Evolutionary conservation across 1,284 basidiomycete genomes (phyloP).

Genomic region (Microbotryum saponariae): DNA sequence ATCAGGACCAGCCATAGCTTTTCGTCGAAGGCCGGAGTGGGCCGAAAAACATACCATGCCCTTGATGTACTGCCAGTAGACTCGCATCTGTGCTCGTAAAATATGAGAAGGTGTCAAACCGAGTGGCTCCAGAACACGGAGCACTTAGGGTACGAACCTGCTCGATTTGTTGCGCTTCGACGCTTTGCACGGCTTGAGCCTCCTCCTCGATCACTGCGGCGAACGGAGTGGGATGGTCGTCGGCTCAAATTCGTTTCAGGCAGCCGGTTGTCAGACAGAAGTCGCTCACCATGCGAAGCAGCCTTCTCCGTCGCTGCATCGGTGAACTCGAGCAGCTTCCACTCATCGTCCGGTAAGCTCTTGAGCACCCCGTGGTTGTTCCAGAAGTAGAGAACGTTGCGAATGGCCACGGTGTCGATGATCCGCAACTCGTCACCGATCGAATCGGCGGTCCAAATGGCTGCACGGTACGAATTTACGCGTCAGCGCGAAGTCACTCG

Average conservation of each 20-base stretch:
- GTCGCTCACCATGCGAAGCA: slow-evolving; percentile 13
- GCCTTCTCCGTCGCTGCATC: slow-evolving; percentile 30
- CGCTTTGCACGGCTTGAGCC: slow-evolving; percentile 48
- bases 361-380: slow-evolving; percentile 68
- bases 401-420: slow-evolving; percentile 55
- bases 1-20: too few species aligned
- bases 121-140: neutral
- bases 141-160: slow-evolving; percentile 13
- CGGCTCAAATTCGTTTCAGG: too few species aligned
- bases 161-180: slow-evolving; percentile 69
- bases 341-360: slow-evolving; percentile 23
- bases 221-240: neutral
- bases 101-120: neutral
- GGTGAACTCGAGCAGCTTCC: slow-evolving; percentile 32
- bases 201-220: slow-evolving; percentile 45
- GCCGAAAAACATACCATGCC: slow-evolving; percentile 38
- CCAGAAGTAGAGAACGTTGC: slow-evolving; percentile 75
- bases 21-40: slow-evolving; percentile 54
- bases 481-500: neutral
- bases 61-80: slow-evolving; percentile 67
- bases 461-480: slow-evolving; percentile 43
- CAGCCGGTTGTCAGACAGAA: neutral
- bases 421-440: slow-evolving; percentile 57
- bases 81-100: slow-evolving; percentile 57
- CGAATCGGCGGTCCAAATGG: slow-evolving; percentile 59